phyloP scores from a whole-genome alignment of 2,329 filamentous ascomycete species.

The Alternaria gaisen region DNA sequence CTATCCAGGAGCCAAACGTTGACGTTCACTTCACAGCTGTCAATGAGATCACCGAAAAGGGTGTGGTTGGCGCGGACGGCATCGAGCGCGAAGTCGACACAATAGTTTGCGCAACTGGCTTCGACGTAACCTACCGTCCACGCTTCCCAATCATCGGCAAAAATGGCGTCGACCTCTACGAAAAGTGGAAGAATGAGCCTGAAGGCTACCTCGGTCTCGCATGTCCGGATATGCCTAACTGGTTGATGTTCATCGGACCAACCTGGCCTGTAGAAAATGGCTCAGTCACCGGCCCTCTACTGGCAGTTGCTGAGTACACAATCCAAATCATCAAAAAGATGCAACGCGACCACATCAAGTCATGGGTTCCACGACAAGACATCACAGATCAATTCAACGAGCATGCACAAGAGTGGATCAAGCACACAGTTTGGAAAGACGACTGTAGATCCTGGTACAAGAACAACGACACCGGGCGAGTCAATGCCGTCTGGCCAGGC shows the following conservation, averaged over 20 bases:
- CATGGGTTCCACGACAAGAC: constrained; percentile 52
- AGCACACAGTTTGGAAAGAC: constrained; percentile 60
- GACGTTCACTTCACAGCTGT: constrained; percentile 62
- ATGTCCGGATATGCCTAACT: constrained; percentile 56
- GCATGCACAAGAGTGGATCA: constrained; percentile 59
- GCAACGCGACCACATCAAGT: constrained; percentile 57
- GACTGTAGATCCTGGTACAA: constrained; percentile 58
- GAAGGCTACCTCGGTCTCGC: constrained; percentile 55
- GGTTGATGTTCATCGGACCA: constrained; percentile 53
- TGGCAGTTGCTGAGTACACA: constrained; percentile 52
- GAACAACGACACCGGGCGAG: constrained; percentile 51
- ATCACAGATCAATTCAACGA: constrained; percentile 56
- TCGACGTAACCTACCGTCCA: constrained; percentile 55
- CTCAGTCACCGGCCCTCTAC: constrained; percentile 54
- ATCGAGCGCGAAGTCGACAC: constrained; percentile 54
- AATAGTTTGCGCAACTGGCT: constrained; percentile 58
- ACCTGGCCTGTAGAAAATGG: constrained; percentile 58
- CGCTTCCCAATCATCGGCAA: constrained; percentile 56
- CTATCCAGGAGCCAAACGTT: constrained; percentile 61
- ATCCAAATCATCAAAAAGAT: constrained; percentile 57
- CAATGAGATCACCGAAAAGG: constrained; percentile 56
- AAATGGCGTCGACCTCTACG: constrained; percentile 51
- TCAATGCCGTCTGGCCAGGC: constrained; percentile 60
- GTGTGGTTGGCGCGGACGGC: constrained; percentile 56
- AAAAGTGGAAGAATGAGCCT: constrained; percentile 53